Evolutionary conservation across 1,139 yeast species (phyloP), one percentile per base, ranked within the genome.

Genomic region (Sugiyamaella grinbergsii): DNA sequence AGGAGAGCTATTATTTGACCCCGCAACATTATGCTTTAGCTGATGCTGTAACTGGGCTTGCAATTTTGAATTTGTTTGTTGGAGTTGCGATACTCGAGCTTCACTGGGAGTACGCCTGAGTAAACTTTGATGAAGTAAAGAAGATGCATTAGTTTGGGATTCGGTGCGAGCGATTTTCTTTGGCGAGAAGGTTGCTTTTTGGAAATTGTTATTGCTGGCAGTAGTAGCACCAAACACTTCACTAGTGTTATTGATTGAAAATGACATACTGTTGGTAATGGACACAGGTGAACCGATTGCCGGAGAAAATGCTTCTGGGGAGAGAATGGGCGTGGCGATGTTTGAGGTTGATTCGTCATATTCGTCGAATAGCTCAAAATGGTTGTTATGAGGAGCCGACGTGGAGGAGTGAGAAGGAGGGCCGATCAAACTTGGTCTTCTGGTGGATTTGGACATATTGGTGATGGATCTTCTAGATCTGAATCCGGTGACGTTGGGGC

Each of bases 111-210:
- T 40, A 23, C 50, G 41, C 22, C 40, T 51, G 22, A 42, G 22
- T 22, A 51, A 43, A 40, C 52, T 54, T 29, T 53, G 58, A 38
- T 59, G 61, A 15, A 55, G 40, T 24, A 52, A 40, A 1, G 60
- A 54, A 4, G 62, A 59, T 16, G 62, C 62, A 43, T 51, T 57
- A 13, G 58, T 54, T 42, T 60, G 65, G 4, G 63, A 61, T 6
- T 51, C 55, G 4, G 65, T 61, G 2, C 64, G 58, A 20, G 63
- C 63, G 29, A 62, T 62, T 42, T 62, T 62, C 51, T 59, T 52
- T 45, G 59, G 49, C 32, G 62, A 50, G 26, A 37, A 32, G 5
- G 36, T 19, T 5, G 10, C 34, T 8, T n/a, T 20, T 6, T 18
- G 18, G 19, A 36, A n/a, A 10, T 18, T 28, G 23, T 42, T 46